Conservation (phyloP, 805 yeast genomes). For the Candida dajiaensis region DNA sequence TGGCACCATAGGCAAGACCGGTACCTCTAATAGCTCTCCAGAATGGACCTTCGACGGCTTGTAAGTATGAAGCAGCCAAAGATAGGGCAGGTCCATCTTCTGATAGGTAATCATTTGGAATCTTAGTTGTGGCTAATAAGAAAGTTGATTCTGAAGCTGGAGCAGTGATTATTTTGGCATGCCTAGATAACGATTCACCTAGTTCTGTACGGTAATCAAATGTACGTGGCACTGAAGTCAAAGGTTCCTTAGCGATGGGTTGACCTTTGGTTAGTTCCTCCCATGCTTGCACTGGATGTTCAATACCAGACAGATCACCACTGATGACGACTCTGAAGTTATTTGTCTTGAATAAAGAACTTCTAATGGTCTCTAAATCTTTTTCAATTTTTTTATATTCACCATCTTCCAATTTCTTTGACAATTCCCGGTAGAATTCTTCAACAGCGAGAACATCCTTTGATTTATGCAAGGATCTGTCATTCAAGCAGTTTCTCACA, state of each 20-base stretch:
- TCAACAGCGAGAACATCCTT: slow-evolving; percentile 65
- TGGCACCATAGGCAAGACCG: slow-evolving; percentile 90
- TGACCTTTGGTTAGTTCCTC: slow-evolving; percentile 23
- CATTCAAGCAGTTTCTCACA: slow-evolving; percentile 44
- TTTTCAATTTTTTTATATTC: slow-evolving; percentile 39
- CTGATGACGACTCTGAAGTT: slow-evolving; percentile 64
- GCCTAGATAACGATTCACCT: slow-evolving; percentile 46
- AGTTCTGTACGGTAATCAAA: slow-evolving; percentile 45
- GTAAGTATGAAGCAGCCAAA: slow-evolving; percentile 69
- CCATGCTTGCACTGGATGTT: slow-evolving; percentile 60
- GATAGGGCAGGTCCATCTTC: slow-evolving; percentile 65
- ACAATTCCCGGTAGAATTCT: slow-evolving; percentile 40
- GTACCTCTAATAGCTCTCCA: slow-evolving; percentile 96
- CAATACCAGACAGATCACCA: slow-evolving; percentile 57
- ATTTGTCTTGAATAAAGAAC: slow-evolving; percentile 44
- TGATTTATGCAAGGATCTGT: slow-evolving; percentile 59
- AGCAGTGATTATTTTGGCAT: slow-evolving; percentile 60
- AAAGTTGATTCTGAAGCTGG: slow-evolving; percentile 85
- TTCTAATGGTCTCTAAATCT: slow-evolving; percentile 47
- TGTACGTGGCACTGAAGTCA: slow-evolving; percentile 42
- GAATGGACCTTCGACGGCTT: slow-evolving; percentile 91
- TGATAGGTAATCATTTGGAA: slow-evolving; percentile 50
- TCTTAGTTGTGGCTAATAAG: slow-evolving; percentile 50
- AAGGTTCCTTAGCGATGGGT: neutral
- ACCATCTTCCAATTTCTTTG: slow-evolving; percentile 49